Evolutionary conservation across 106 monocot genomes (phyloP), one percentile per base, ranked within the genome.

Genomic region (Vanilla planifolia): DNA sequence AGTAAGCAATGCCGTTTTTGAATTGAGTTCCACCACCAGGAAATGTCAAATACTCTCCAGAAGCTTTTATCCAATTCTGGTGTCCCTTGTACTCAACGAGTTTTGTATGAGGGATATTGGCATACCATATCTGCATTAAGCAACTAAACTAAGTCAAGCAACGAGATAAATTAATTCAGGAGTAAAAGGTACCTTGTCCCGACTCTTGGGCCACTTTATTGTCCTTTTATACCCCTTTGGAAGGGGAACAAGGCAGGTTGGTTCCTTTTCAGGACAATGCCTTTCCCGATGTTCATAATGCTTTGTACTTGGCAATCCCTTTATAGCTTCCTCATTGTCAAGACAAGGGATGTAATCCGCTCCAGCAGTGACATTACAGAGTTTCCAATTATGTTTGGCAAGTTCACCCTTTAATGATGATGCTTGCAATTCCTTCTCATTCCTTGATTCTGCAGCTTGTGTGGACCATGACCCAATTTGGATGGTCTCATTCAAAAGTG

Each of bases 21-120:
- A 92, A 92, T 65, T 92, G 92, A 53, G 92, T 92, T 55, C 92
- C 92, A 59, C 92, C 92, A 1, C 92, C 92, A 9, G 92, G 92
- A 73, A 92, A 92, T 46, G 78, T 81, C 50, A 92, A 78, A 65
- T 88, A 79, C 24, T 92, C 84, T 68, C 92, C 92, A 59, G 78
- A 60, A 48, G 79, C 80, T 65, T 88, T 92, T 25, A 92, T 73
- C 92, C 92, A 92, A 53, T 92, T 92, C 39, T 92, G 92, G 59
- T 84, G 84, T 26, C 88, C 92, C 60, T 92, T 92, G 8, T 71
- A 44, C 27, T 30, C 75, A 36, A 75, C 92, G 65, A 92, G 80
- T 65, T 78, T 84, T 25, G 76, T 81, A 60, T 92, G 92, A 9
- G 92, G 92, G 14, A 92, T 78, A 81, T 92, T 92, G 56, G 28